Base-by-base conservation (phyloP, 2,329 filamentous ascomycete species). In the Aspergillus unguis region DNA sequence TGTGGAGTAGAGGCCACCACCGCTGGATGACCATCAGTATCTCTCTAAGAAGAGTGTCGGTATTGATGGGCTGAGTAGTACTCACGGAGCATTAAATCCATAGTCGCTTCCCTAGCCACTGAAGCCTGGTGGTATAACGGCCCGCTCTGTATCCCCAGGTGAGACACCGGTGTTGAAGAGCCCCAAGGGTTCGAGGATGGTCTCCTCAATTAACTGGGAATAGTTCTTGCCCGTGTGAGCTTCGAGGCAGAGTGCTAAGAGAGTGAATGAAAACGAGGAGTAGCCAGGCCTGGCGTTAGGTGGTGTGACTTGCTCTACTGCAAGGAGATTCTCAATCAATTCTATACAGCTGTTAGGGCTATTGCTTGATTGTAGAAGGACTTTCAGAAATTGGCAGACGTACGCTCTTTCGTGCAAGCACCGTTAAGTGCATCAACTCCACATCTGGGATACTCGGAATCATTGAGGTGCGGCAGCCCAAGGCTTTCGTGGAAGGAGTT, bases 201-300 rank as follows among this genome's bases (percentile, higher is more conserved):
- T 48, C 32, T 65, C 59, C 6, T 61, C 53, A 2, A 66, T 49
- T 0, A 62, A 43, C 25, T 63, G 53, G 2, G 56, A 55, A 43
- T 61, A 70, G 5, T 57, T 59, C 53, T 61, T 65, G 5, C 59
- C 60, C 2, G 60, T 64, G 28, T 58, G 56, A 23, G 58, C 52
- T 8, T 61, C 64, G 1, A 77, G 54, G 1, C 67, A 71, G 44
- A 73, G 61, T 4, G 64, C 61, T 28, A 75, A 63, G 5, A 77
- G 44, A 10, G 64, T 65, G 51, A 74, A 77, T 0, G 71, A 71
- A 11, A 75, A 57, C 48, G 71, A 75, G 4, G 74, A 77, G 54
- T 77, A 77, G 0, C 70, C 64, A 0, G 75, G 72, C 2, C 65
- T 63, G 3, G 70, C 62, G 48, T 66, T 63, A 2, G 65, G 62